Conservation (phyloP, 441 rosid species). For the Manihot esculenta region DNA sequence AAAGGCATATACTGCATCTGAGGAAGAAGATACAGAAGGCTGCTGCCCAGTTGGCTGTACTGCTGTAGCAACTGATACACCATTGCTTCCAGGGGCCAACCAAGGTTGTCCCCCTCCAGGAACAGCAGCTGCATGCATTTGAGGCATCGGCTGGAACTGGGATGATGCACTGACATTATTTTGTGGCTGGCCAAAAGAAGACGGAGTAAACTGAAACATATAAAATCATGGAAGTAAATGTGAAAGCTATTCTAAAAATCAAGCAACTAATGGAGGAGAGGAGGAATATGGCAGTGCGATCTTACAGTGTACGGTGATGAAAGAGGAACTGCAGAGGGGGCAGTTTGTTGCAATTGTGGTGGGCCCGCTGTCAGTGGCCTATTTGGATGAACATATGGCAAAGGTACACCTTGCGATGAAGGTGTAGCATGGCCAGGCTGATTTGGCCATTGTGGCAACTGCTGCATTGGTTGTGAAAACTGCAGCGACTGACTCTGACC, state of each 20-base stretch:
- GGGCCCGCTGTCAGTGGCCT: constrained; percentile 59
- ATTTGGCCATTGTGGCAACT: constrained; percentile 63
- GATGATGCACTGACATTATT: constrained; percentile 40
- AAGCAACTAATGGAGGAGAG: constrained; percentile 4
- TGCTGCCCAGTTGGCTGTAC: constrained; percentile 57
- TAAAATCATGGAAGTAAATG: constrained; percentile 24
- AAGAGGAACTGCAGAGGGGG: constrained; percentile 39
- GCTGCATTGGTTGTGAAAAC: constrained; percentile 72
- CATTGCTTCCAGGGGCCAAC: constrained; percentile 57
- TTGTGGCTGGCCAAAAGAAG: constrained; percentile 71
- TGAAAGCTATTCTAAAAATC: constrained; percentile 16
- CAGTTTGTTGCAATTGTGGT: constrained; percentile 50
- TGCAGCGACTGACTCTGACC: constrained; percentile 62
- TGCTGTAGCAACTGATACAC: constrained; percentile 40
- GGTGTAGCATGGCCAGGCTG: constrained; percentile 66
- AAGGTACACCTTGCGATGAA: constrained; percentile 58
- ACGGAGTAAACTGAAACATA: constrained; percentile 52
- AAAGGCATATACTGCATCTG: constrained; percentile 50
- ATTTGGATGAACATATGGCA: constrained; percentile 57
- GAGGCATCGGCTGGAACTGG: constrained; percentile 58
- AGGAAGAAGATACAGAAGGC: constrained; percentile 43
- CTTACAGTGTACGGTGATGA: constrained; percentile 61
- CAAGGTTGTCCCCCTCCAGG: constrained; percentile 60
- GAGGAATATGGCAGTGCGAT: constrained; percentile 17
- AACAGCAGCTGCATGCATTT: constrained; percentile 47